Evolutionary conservation across 768 basidiomycete genomes (phyloP), one percentile per base, ranked within the genome.

Genomic region (Hygrocybe punicea): DNA sequence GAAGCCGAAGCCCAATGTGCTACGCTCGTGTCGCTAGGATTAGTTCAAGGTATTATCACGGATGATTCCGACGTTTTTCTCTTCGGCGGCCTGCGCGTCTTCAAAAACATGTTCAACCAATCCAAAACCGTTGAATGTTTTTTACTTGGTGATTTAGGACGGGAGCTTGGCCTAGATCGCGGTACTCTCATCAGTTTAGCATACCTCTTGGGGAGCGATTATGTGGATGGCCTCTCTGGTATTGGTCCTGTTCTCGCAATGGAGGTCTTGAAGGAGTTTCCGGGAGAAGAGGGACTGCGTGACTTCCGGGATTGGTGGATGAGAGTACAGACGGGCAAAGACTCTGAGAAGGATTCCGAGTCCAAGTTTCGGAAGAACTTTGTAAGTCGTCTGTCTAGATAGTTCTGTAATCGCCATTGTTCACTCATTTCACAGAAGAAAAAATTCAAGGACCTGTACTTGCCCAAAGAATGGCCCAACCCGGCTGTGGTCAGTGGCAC

Each of bases 61-160:
- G 97, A 99, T 69, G 97, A 99, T 71, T 97, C 93, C 4, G 97
- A 99, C 67, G 94, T 98, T 49, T 99, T 99, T 73, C 85, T 99
- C 49, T 99, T 99, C 63, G 97, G 97, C 33, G 96, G 93, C 21
- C 73, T 82, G 62, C 87, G 93, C n/a, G 92, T 98, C 17, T 97
- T 90, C 81, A 97, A 96, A 74, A 98, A 99, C 70, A 96, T 99
- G 90, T 99, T 99, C 77, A 98, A 98, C 69, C 96, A 98, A 71
- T 90, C 91, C 48, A 98, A 98, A 78, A 98, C 94, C 3, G 97
- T 98, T 54, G 97, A 99, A 72, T 94, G 93, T 67, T 99, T 97
- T 78, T 76, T 97, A 35, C 74, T 85, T 2, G 71, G 83, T 5
- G 97, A 99, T 68, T 81, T 98, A 49, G 81, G 81, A 37, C 82